These are phyloP conservation scores for Ophiocordyceps robertsii DNA, from an alignment of 2,329 filamentous ascomycete species.

Conservation along the genomic window DNA sequence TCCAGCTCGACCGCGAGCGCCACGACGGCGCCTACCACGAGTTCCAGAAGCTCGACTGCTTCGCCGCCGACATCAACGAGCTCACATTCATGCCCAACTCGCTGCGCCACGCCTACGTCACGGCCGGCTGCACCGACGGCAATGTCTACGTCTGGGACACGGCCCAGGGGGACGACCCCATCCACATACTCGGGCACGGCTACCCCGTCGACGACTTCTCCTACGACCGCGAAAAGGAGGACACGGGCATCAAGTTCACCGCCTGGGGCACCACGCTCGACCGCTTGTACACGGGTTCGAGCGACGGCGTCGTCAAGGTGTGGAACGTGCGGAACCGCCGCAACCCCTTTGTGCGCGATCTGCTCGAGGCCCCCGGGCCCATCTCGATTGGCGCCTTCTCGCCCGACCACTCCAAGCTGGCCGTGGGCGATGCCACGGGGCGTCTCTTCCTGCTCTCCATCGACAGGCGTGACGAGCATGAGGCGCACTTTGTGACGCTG, in stretches of 20 bases:
- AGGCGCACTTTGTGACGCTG: conserved; percentile 21
- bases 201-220: conserved; percentile 24
- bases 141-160: conserved; percentile 52
- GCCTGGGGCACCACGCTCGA: conserved; percentile 45
- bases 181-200: conserved; percentile 42
- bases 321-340: conserved; percentile 41
- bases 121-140: conserved; percentile 48
- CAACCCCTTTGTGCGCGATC: conserved; percentile 33
- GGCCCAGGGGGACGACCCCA: conserved; percentile 36
- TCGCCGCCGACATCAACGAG: conserved; percentile 49
- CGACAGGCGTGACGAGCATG: conserved; percentile 27
- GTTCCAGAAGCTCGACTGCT: conserved; percentile 43
- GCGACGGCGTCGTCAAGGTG: conserved; percentile 48
- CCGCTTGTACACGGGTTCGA: conserved; percentile 49
- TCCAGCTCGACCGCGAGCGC: conserved; percentile 18
- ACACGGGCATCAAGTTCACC: conserved; percentile 50
- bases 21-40: conserved; percentile 22
- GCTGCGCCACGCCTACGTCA: conserved; percentile 34
- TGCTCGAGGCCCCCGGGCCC: conserved; percentile 40
- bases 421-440: conserved; percentile 48
- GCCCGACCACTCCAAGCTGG: conserved; percentile 37
- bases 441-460: conserved; percentile 41
- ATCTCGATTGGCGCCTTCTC: conserved; percentile 47
- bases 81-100: conserved; percentile 45
- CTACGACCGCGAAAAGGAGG: conserved; percentile 37